A percentile compares a stretch with the other conserved stretches of the same genome.
Conservation (phyloP, 371 early-diverging fungal genomes). For the Furculomyces boomerangus region DNA sequence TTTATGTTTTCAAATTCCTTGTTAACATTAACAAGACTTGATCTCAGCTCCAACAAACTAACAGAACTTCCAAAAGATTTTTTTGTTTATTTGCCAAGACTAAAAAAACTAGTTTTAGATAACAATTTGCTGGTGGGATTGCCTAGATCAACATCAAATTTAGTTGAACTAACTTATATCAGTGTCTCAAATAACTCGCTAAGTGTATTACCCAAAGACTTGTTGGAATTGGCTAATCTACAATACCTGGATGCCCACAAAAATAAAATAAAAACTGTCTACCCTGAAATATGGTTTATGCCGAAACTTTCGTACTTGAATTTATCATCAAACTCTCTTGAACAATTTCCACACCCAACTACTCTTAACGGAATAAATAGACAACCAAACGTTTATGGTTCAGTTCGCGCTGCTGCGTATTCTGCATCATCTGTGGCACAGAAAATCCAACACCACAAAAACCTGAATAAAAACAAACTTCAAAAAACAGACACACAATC, state of each 20-base stretch:
- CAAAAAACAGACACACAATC: background rate
- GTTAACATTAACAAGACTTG: constrained; percentile 25
- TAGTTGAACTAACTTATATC: constrained; percentile 32
- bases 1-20: constrained; percentile 12
- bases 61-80: constrained; percentile 40
- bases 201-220: constrained; percentile 36
- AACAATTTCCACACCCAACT: constrained; percentile 42
- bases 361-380: constrained; percentile 9
- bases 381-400: constrained; percentile 20
- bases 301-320: constrained; percentile 43
- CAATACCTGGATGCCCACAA: constrained; percentile 36
- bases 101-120: constrained; percentile 43
- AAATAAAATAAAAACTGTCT: constrained; percentile 54
- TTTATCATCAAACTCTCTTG: constrained; percentile 58
- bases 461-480: background rate
- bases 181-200: constrained; percentile 50
- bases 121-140: constrained; percentile 52
- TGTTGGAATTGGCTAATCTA: constrained; percentile 33
- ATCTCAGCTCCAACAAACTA: constrained; percentile 50
- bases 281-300: constrained; percentile 74
- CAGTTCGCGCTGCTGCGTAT: constrained; percentile 17
- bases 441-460: background rate
- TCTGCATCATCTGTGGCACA: constrained; percentile 12
- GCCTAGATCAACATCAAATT: constrained; percentile 36
- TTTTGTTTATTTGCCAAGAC: constrained; percentile 30